Conservation (phyloP, 163 green algal genomes). For the Chloromonas sp. region DNA sequence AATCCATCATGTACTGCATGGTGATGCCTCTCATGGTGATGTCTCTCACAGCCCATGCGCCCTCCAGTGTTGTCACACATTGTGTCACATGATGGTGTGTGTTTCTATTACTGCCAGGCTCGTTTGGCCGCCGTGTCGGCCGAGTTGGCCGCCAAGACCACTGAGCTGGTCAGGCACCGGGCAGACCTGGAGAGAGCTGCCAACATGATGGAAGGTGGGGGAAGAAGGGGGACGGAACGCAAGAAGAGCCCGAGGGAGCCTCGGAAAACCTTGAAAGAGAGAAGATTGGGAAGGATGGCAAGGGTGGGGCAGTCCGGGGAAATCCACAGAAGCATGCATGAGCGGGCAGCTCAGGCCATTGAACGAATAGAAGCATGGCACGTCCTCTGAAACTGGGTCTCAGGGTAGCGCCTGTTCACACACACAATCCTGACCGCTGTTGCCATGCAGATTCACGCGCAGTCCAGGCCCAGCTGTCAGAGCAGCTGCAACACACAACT, state of each 20-base stretch:
- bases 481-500: background rate
- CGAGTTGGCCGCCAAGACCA: constrained; percentile 26
- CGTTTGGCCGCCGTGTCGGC: background rate
- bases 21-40: no score
- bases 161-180: constrained; percentile 29
- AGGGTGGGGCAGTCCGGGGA: background rate
- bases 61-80: no score
- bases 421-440: background rate
- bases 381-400: background rate
- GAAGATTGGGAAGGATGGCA: background rate
- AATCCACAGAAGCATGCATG: background rate
- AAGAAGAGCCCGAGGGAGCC: no score
- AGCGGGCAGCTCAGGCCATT: background rate
- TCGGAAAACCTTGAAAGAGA: no score
- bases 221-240: no score
- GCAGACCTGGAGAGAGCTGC: constrained; percentile 25
- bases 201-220: constrained; percentile 30
- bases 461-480: background rate
- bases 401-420: background rate
- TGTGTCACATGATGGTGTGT: no score
- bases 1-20: no score
- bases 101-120: background rate
- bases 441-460: background rate
- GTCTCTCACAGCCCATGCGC: no score
- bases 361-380: background rate